Percentiles rank a stretch among this genome's conserved stretches.
These are phyloP conservation scores for Farysia itapuensis DNA, from an alignment of 1,284 basidiomycete genomes.

Conservation along the genomic window DNA sequence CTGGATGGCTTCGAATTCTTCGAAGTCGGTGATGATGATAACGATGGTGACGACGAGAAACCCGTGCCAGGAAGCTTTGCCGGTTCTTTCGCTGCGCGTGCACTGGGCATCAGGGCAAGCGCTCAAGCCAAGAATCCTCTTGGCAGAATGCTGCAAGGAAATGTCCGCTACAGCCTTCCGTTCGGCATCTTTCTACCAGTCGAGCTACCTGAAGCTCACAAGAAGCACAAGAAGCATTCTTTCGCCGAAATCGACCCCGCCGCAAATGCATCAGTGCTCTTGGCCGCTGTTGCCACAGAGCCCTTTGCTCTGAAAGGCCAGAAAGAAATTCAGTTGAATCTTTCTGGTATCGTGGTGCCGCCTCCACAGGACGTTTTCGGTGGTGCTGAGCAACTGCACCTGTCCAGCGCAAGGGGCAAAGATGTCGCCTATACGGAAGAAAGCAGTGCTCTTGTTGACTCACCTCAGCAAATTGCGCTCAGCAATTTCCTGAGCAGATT, in stretches of 20 bases:
- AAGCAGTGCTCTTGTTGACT: conserved; percentile 3
- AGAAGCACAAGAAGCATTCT: too few species aligned
- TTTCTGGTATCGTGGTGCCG: conserved; percentile 46
- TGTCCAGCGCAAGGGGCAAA: background rate
- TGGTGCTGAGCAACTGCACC: background rate
- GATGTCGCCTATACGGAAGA: background rate
- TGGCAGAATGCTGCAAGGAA: conserved; percentile 42
- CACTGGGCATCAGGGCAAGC: conserved; percentile 47
- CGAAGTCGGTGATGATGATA: conserved; percentile 36
- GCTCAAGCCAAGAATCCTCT: conserved; percentile 48
- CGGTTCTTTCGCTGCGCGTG: conserved; percentile 25
- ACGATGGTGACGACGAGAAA: conserved; percentile 1
- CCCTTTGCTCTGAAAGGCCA: conserved; percentile 46
- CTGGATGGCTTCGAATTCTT: conserved; percentile 55
- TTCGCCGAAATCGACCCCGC: background rate
- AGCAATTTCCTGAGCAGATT: conserved; percentile 50
- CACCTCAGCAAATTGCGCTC: conserved; percentile 40
- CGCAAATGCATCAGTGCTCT: conserved; percentile 30
- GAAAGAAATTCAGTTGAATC: conserved; percentile 33
- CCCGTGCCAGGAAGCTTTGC: conserved; percentile 1
- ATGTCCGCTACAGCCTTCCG: conserved; percentile 47
- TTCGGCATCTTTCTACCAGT: conserved; percentile 50
- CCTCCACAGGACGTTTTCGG: conserved; percentile 18
- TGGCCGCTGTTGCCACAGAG: conserved; percentile 50
- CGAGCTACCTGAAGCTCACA: conserved; percentile 2